Base-by-base conservation (phyloP, 371 early-diverging fungal species). In the Coemansia sp. region DNA sequence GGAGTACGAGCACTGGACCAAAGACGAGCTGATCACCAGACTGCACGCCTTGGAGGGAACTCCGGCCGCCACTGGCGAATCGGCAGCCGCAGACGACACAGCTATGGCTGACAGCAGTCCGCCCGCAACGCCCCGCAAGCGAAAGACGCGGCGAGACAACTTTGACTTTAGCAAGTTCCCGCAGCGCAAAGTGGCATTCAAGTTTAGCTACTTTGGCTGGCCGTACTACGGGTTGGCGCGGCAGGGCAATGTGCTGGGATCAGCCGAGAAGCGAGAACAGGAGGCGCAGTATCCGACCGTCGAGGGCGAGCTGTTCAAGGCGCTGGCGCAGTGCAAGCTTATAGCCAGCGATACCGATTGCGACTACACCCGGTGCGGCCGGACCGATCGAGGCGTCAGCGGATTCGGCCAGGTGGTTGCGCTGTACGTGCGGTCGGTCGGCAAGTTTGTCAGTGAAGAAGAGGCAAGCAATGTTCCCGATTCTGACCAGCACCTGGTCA, bases 331-430 rank as follows among this genome's bases (percentile, higher is more conserved):
- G 1, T 84, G 91, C 50, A 84, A 83, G 63, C 82, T 96, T 38
- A 88, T 97, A 9, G 79, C 77, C 10, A 78, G 81, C 48, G 84
- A 85, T 2, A 66, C 81, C 3, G 60, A 77, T 32, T 83, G 85
- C 80, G 84, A 87, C 42, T 92, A 87, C 74, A 82, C 87, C 49
- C 84, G 93, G 31, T 94, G 95, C 76, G 97, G 98, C 32, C 81
- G 98, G 29, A 98, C 99, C 0, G 98, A 98, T 75, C 88, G 90
- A 54, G 99, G 99, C 0, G 98, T 99, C 12, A 92, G 92, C 66
- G 92, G 92, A 2, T 82, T 94, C 49, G 92, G 89, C 3, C 97
- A 98, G 69, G 95, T 96, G 1, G 81, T 95, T n/a, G 84, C 89
- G 6, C 62, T 97, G 44, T 80, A 87, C 46, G 87, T 98, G 4